Evolutionary conservation across 305 asterid genomes (phyloP).

Genomic region (Fraxinus angustifolia): DNA sequence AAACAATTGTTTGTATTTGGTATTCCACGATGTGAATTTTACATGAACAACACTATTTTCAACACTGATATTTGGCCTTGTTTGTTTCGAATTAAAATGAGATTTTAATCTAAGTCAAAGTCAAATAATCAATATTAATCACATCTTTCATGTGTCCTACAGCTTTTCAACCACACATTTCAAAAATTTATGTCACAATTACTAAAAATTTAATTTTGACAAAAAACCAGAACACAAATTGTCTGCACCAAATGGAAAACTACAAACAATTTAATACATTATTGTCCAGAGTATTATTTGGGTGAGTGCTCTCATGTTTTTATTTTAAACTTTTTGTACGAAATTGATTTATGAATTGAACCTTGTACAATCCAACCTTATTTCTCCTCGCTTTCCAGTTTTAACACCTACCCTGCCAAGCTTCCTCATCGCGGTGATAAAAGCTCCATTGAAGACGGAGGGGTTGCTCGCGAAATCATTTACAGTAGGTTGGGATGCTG

Average conservation of each 20-base stretch:
- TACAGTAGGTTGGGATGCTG: conserved; percentile 39
- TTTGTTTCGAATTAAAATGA: no score
- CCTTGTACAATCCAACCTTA: conserved; percentile 52
- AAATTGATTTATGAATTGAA: conserved; percentile 36
- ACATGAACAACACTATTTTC: background rate
- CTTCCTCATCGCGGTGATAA: conserved; percentile 55
- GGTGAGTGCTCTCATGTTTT: background rate
- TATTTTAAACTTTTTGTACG: background rate
- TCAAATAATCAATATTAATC: no score
- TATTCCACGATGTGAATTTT: background rate
- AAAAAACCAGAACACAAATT: background rate
- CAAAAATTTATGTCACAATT: no score
- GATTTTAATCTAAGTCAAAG: no score
- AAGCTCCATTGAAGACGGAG: conserved; percentile 45
- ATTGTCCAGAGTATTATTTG: background rate
- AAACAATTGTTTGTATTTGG: background rate
- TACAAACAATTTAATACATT: background rate
- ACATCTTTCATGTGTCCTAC: no score
- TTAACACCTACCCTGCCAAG: conserved; percentile 69
- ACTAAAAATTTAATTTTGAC: background rate
- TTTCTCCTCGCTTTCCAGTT: conserved; percentile 55
- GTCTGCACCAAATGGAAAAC: background rate
- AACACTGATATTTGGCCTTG: background rate
- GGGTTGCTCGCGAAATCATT: conserved; percentile 45
- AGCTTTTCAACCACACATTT: no score